Evolutionary conservation across 2,329 filamentous ascomycete species (phyloP).

Genomic region (Rutstroemia sydowiana): DNA sequence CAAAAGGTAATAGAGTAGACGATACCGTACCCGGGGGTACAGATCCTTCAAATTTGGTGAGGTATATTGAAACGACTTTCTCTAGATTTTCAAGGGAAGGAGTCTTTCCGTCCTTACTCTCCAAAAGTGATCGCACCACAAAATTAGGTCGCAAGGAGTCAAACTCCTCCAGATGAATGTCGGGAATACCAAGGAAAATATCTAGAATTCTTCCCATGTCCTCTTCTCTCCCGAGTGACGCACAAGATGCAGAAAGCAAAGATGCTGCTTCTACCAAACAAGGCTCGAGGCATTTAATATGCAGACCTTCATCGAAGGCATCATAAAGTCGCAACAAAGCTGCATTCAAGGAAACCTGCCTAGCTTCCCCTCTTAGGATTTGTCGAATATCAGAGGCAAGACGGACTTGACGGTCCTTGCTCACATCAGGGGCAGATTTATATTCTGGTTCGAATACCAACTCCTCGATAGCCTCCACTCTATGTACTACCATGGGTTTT

Average conservation of each 20-base stretch:
- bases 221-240: constrained; percentile 8
- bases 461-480: neutral
- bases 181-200: constrained; percentile 13
- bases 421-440: no score
- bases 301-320: constrained; percentile 20
- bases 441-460: no score
- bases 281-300: constrained; percentile 8
- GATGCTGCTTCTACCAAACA: constrained; percentile 16
- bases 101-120: neutral
- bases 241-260: constrained; percentile 16
- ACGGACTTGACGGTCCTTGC: constrained; percentile 14
- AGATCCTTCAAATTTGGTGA: constrained; percentile 20
- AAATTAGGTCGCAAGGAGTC: constrained; percentile 15
- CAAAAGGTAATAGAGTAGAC: constrained; percentile 13
- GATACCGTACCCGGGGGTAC: constrained; percentile 12
- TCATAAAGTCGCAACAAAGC: constrained; percentile 21
- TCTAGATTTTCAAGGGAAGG: constrained; percentile 10
- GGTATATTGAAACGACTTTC: constrained; percentile 23
- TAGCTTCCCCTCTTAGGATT: constrained; percentile 9
- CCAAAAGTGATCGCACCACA: constrained; percentile 16
- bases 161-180: constrained; percentile 18
- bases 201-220: constrained; percentile 19
- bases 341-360: constrained; percentile 9
- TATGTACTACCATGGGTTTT: no score
- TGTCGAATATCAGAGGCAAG: constrained; percentile 19